A percentile compares a stretch with the other conserved stretches of the same genome.
These are phyloP conservation scores for Claviceps paspali DNA, from an alignment of 2,329 filamentous ascomycete species.

Conservation along the genomic window DNA sequence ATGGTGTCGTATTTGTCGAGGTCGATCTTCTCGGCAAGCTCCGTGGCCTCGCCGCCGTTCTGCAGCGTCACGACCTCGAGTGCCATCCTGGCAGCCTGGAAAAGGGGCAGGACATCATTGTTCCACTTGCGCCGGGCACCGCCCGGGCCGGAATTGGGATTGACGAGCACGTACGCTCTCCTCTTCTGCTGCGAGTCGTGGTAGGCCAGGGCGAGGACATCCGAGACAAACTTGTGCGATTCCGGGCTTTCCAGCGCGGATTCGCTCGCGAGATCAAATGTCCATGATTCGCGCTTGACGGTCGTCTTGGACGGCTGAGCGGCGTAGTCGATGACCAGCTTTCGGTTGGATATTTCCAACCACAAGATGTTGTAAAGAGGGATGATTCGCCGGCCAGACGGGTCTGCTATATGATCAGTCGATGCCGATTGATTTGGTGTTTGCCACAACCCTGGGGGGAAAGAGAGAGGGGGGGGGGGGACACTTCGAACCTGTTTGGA, in stretches of 20 bases:
- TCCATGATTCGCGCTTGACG: conserved; percentile 45
- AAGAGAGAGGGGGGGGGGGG: too few relatives aligned
- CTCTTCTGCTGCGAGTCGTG: conserved; percentile 51
- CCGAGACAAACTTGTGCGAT: conserved; percentile 45
- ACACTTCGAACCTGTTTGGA: conserved; percentile 5
- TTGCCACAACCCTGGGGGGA: too few relatives aligned
- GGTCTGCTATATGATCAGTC: conserved; percentile 12
- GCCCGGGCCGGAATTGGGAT: conserved; percentile 80
- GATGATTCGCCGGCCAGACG: conserved; percentile 28
- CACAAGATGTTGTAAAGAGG: conserved; percentile 76
- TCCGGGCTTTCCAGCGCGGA: conserved; percentile 17
- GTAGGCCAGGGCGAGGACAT: conserved; percentile 57
- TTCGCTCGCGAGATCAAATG: conserved; percentile 26
- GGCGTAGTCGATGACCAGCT: conserved; percentile 61
- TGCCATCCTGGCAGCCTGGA: conserved; percentile 64
- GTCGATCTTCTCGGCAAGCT: conserved; percentile 61
- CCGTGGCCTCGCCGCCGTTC: conserved; percentile 60
- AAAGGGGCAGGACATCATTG: conserved; percentile 62
- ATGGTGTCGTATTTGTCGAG: conserved; percentile 72
- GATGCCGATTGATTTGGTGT: too few relatives aligned
- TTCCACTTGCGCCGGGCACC: conserved; percentile 58
- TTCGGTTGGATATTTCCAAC: conserved; percentile 47
- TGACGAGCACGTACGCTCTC: conserved; percentile 76
- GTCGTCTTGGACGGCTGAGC: conserved; percentile 40
- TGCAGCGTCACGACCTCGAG: conserved; percentile 60